Evolutionary conservation across 306 rosid species (phyloP).

Genomic region (Comarum palustre): DNA sequence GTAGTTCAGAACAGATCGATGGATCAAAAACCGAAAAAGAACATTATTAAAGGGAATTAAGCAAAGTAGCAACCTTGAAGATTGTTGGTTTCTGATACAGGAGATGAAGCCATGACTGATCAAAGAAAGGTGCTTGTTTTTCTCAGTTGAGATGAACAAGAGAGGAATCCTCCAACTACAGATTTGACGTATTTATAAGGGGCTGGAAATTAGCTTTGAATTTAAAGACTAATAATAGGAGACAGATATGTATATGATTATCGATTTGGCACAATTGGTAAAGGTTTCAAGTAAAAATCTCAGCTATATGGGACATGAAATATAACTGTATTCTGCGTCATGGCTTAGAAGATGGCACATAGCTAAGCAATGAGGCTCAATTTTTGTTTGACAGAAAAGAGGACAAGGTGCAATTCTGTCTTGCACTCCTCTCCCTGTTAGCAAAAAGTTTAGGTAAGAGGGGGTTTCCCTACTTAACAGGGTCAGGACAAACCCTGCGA

Average conservation of each 20-base stretch:
- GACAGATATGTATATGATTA: not conserved
- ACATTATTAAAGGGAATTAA: not conserved
- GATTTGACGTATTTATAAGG: not conserved
- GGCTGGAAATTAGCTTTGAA: not conserved
- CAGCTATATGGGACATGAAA: not conserved
- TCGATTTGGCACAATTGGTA: too few species aligned
- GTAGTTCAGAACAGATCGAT: not conserved
- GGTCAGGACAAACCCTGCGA: too few species aligned
- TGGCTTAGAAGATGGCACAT: not conserved
- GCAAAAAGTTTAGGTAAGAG: too few species aligned
- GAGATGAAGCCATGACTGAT: conserved; percentile 21
- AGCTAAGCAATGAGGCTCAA: not conserved
- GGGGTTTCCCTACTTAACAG: too few species aligned
- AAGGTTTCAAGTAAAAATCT: not conserved
- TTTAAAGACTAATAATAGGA: not conserved
- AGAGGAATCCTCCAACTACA: not conserved
- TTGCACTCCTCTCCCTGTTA: not conserved
- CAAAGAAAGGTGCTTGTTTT: not conserved
- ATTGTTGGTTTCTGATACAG: not conserved
- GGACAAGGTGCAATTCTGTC: not conserved
- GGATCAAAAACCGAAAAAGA: not conserved
- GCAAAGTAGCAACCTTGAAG: conserved; percentile 3
- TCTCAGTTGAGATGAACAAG: not conserved
- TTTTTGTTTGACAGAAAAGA: not conserved
- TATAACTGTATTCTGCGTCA: not conserved